A percentile compares a stretch with the other conserved stretches of the same genome.
Evolutionary conservation across 768 basidiomycete species (phyloP).

Genomic region (Lactarius hatsudake): DNA sequence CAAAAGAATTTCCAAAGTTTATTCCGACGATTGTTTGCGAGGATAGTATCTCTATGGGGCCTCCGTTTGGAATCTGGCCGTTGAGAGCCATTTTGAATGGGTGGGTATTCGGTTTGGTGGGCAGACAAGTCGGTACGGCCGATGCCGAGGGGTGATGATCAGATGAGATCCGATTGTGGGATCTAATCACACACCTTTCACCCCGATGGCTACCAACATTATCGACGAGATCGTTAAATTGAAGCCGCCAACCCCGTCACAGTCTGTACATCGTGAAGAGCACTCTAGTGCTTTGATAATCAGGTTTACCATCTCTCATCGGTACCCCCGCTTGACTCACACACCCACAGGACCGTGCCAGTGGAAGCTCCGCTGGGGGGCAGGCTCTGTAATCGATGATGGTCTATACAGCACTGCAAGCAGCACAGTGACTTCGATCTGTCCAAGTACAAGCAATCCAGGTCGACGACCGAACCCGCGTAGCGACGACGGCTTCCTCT

Average conservation of each 20-base stretch:
- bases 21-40: conserved; percentile 78
- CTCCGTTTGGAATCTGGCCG: conserved; percentile 49
- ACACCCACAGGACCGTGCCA: conserved; percentile 61
- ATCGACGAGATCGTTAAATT: conserved; percentile 48
- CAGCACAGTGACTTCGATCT: too few relatives aligned
- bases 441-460: too few relatives aligned
- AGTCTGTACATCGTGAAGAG: conserved; percentile 88
- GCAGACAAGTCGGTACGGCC: neutral
- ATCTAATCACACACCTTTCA: conserved; percentile 14
- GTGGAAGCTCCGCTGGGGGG: too few relatives aligned
- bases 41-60: conserved; percentile 35
- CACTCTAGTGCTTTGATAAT: conserved; percentile 93
- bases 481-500: too few relatives aligned
- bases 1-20: conserved; percentile 94
- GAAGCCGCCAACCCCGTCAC: conserved; percentile 56
- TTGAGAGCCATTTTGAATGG: conserved; percentile 40
- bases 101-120: conserved; percentile 6
- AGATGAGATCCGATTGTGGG: neutral
- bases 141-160: conserved; percentile 1
- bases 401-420: too few relatives aligned
- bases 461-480: too few relatives aligned
- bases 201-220: conserved; percentile 39
- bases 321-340: neutral
- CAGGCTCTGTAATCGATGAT: too few relatives aligned
- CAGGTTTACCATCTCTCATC: conserved; percentile 50